Evolutionary conservation across 2,329 filamentous ascomycete genomes (phyloP).

Genomic region (Arthrobotrys iridis): DNA sequence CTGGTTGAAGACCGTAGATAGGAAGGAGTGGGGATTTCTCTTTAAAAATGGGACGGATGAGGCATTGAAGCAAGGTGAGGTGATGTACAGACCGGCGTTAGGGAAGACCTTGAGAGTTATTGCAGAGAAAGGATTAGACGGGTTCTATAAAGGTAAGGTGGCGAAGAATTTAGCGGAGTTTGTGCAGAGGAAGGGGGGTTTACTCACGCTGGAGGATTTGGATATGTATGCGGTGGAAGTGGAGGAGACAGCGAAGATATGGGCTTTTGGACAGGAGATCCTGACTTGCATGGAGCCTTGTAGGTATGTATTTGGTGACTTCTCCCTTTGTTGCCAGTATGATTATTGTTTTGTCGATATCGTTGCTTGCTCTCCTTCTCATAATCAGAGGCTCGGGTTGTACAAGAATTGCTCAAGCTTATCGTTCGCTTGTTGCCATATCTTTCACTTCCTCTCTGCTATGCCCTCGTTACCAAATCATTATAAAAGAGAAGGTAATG

Average conservation of each 20-base stretch:
- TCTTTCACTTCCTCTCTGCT: too few relatives aligned
- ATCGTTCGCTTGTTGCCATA: too few relatives aligned
- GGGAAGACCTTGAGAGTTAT: constrained; percentile 55
- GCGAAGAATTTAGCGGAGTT: constrained; percentile 50
- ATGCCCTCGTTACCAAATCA: too few relatives aligned
- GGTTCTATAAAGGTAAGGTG: constrained; percentile 57
- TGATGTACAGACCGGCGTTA: constrained; percentile 55
- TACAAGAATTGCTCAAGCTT: too few relatives aligned
- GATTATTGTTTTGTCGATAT: not conserved
- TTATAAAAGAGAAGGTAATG: too few relatives aligned
- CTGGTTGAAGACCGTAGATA: constrained; percentile 53
- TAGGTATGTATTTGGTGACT: constrained; percentile 53
- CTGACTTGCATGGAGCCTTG: constrained; percentile 57
- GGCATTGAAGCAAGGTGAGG: constrained; percentile 53
- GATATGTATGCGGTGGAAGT: constrained; percentile 55
- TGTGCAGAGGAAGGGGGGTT: constrained; percentile 54
- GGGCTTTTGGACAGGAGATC: constrained; percentile 56
- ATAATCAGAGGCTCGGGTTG: too few relatives aligned
- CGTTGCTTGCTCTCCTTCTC: not conserved
- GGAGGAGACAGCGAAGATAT: constrained; percentile 55
- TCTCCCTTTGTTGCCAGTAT: not conserved
- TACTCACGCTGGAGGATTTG: constrained; percentile 56
- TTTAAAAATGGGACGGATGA: constrained; percentile 53
- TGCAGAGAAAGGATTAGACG: constrained; percentile 43
- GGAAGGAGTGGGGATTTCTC: constrained; percentile 55